Evolutionary conservation across 768 basidiomycete genomes (phyloP), one percentile per base, ranked within the genome.

Genomic region (Paxillus rubicundulus): DNA sequence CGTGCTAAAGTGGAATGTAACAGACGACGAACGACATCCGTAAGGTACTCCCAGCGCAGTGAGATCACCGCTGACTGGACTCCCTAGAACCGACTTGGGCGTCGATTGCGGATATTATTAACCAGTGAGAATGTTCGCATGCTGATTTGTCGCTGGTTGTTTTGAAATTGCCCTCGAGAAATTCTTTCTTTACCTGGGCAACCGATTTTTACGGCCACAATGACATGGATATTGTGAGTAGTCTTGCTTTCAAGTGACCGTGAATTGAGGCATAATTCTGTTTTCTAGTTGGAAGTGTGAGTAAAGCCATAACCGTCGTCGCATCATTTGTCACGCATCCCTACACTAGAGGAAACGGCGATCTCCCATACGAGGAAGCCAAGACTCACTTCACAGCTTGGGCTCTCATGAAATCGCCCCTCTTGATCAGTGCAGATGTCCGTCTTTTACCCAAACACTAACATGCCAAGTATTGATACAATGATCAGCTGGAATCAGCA

Each of bases 341-440:
- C 20, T 4, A 45, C 32, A 7, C 18, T 60, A 85, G 84, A 21
- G 85, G 86, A 18, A 86, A 87, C 52, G 84, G 82, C 13, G 70
- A 77, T 30, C 70, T 86, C 41, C 78, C 80, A 0, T 77, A 74
- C 60, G 83, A 87, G 13, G 85, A 87, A 67, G 68, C 77, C 21
- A 86, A 86, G 64, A 75, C 83, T 3, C 85, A 87, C 62, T 87
- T 86, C 62, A 86, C 85, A 0, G 84, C 82, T 0, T 87, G 86
- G 85, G 83, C 83, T 33, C 66, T 87, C 28, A 78, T 86, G 80
- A 87, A 86, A 61, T 82, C 82, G 0, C 85, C 85, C 2, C 74
- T 87, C 13, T 70, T 86, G 46, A 81, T 86, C 50, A 79, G 84
- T 47, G 81, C 84, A 5, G 69, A 81, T 46, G 82, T 83, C 52